Evolutionary conservation across 2,329 filamentous ascomycete species (phyloP).

Genomic region (Penicillium sp.): DNA sequence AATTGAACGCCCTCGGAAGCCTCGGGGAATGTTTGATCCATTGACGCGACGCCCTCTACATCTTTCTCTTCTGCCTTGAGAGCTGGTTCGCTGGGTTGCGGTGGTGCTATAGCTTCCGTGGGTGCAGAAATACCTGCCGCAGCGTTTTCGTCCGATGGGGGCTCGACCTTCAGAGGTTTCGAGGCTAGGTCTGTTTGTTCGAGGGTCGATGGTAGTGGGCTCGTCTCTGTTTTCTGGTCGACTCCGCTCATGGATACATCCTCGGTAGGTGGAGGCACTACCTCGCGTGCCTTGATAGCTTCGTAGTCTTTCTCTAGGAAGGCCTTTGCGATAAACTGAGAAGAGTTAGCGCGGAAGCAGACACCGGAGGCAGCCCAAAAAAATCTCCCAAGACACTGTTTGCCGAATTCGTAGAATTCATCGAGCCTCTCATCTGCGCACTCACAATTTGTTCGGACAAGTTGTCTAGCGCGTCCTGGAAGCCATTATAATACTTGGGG

Average conservation of each 20-base stretch:
- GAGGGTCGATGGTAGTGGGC: constrained; percentile 19
- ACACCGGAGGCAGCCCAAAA: background rate
- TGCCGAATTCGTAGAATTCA: background rate
- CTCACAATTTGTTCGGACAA: constrained; percentile 50
- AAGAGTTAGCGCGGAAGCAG: constrained; percentile 10
- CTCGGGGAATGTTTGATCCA: constrained; percentile 33
- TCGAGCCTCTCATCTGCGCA: constrained; percentile 9
- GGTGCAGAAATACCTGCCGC: constrained; percentile 18
- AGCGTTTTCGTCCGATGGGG: constrained; percentile 21
- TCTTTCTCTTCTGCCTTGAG: constrained; percentile 32
- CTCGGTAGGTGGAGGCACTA: constrained; percentile 31
- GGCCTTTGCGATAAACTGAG: constrained; percentile 48
- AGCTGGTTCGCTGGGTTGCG: constrained; percentile 20
- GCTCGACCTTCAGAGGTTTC: constrained; percentile 25
- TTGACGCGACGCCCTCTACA: constrained; percentile 16
- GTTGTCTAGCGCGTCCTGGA: constrained; percentile 45
- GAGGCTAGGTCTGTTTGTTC: constrained; percentile 24
- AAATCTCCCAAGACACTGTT: constrained; percentile 3
- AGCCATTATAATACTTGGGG: constrained; percentile 44
- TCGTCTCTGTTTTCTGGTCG: constrained; percentile 20
- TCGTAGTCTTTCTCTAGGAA: constrained; percentile 49
- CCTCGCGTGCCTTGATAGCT: constrained; percentile 38
- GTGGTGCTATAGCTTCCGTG: constrained; percentile 15
- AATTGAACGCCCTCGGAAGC: constrained; percentile 45
- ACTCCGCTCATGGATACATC: constrained; percentile 39